phyloP scores from a whole-genome alignment of 768 basidiomycete genomes.

The Mycena galericulata region DNA sequence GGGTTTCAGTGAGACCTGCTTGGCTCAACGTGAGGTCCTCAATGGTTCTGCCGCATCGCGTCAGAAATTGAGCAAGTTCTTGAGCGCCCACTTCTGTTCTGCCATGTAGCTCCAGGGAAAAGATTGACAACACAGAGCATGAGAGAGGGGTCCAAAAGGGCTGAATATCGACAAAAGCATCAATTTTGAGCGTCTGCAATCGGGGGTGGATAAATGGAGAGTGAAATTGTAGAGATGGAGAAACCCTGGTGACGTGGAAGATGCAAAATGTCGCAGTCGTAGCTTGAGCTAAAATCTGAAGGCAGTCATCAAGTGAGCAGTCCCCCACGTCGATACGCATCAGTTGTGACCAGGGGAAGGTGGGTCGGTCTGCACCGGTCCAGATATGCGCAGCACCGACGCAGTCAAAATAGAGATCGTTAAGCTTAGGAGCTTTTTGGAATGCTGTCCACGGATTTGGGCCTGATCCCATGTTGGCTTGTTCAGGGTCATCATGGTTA shows the following conservation, averaged over 20 bases:
- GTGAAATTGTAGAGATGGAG: neutral
- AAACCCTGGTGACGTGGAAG: neutral
- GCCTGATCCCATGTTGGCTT: too few relatives aligned
- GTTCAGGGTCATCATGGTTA: too few relatives aligned
- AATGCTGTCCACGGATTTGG: neutral
- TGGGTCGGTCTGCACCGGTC: neutral
- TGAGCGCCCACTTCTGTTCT: neutral
- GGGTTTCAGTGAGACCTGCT: neutral
- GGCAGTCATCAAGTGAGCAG: neutral
- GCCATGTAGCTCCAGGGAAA: neutral
- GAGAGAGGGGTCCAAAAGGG: neutral
- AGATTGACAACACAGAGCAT: neutral
- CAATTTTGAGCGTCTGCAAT: neutral
- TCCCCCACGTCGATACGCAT: neutral
- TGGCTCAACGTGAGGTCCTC: neutral
- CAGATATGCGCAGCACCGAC: neutral
- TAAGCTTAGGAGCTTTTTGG: neutral
- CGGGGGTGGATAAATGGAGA: neutral
- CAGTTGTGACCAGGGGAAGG: neutral
- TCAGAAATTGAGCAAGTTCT: neutral
- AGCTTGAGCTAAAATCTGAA: neutral
- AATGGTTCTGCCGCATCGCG: neutral
- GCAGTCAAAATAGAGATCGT: neutral
- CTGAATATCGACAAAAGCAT: neutral
- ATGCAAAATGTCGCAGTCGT: neutral